Conservation (phyloP, 352 stramenopile genomes). For the Pythium rishiriense region DNA sequence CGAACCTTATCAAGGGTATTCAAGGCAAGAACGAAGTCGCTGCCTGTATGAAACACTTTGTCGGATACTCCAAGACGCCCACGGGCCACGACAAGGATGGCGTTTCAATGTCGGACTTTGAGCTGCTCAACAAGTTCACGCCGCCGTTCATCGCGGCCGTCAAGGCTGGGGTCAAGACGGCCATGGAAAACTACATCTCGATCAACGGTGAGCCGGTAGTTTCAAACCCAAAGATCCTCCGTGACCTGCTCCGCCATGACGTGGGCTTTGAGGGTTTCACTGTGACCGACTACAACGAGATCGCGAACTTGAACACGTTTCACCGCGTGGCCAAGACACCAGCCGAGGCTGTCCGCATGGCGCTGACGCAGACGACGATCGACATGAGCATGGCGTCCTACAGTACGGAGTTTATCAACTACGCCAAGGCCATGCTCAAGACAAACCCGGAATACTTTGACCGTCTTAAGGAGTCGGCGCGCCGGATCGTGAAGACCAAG, state of each 20-base stretch:
- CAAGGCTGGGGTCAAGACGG: conserved; percentile 75
- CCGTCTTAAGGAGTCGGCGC: conserved; percentile 23
- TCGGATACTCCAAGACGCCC: conserved; percentile 85
- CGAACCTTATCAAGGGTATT: conserved; percentile 43
- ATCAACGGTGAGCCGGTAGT: conserved; percentile 91
- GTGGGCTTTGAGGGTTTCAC: conserved; percentile 74
- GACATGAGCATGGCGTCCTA: conserved; percentile 86
- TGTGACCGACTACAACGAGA: conserved; percentile 83
- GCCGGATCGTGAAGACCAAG: conserved; percentile 31
- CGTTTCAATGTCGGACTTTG: conserved; percentile 73
- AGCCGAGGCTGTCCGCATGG: conserved; percentile 42
- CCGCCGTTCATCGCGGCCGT: conserved; percentile 82
- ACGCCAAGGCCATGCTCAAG: conserved; percentile 28
- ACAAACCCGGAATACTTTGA: conserved; percentile 26
- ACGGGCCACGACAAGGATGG: conserved; percentile 81
- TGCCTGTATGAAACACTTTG: conserved; percentile 89
- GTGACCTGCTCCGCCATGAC: conserved; percentile 43
- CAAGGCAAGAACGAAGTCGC: conserved; percentile 28
- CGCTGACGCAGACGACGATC: conserved; percentile 60
- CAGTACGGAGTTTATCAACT: conserved; percentile 33
- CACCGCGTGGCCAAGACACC: conserved; percentile 47
- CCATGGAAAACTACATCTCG: conserved; percentile 95
- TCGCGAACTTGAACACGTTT: conserved; percentile 63
- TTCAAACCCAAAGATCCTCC: conserved; percentile 65
- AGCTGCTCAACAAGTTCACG: conserved; percentile 86